Base-by-base conservation (phyloP, 768 basidiomycete genomes). In the Rhodocollybia butyracea region DNA sequence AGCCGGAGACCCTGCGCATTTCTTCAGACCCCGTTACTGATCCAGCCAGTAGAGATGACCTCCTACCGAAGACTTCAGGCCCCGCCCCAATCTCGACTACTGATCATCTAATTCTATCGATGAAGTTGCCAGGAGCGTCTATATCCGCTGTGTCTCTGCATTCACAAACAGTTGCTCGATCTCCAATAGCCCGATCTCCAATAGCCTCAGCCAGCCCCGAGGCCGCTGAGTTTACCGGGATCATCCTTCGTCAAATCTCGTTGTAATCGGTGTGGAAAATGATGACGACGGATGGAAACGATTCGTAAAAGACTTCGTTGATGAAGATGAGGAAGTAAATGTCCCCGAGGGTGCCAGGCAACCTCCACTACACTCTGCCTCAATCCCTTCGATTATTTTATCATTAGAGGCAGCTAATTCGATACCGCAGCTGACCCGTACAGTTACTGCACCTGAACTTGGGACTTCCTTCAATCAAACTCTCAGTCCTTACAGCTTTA, bases 141-240 rank as follows among this genome's bases (percentile, higher is more conserved):
- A 24, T 50, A 24, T 50, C 48, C n/a, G 48, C 48, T 38, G 34
- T 50, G 22, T 31, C 31, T 17, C 48, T 50, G n/a, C 48, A 50
- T 26, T 24, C 34, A 5, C 48, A 50, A 26, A 50, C 32, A 17
- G 34, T 38, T 3, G 48, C 48, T 26, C 19, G 10, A 26, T 50
- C 48, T 36, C 22, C 32, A 8, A 34, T 31, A 39, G 48, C 31
- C 26, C n/a, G 21, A 19, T n/a, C n/a, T n/a, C n/a, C n/a, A n/a
- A n/a, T n/a, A n/a, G n/a, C n/a, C n/a, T n/a, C n/a, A n/a, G n/a
- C n/a, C n/a, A n/a, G n/a, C n/a, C n/a, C n/a, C n/a, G n/a, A n/a
- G n/a, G n/a, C n/a, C n/a, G n/a, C n/a, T n/a, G n/a, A n/a, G n/a
- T n/a, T n/a, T n/a, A n/a, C n/a, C n/a, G n/a, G n/a, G n/a, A n/a